Evolutionary conservation across 495 filamentous ascomycete species (phyloP).

Genomic region (Penicillium herquei): DNA sequence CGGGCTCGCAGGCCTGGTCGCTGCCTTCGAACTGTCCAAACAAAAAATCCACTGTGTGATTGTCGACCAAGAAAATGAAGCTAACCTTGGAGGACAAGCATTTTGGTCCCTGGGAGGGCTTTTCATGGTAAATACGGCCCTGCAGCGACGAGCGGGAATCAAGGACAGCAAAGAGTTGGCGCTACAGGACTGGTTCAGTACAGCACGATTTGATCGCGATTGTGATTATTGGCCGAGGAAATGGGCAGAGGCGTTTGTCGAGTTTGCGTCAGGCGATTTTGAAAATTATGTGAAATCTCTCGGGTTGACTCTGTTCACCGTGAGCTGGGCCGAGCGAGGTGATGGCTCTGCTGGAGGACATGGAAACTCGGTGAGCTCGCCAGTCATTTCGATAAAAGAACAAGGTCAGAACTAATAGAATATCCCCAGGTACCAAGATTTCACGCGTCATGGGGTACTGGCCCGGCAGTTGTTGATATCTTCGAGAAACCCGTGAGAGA

Average conservation of each 20-base stretch:
- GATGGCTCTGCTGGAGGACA: constrained; percentile 2
- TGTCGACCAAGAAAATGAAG: constrained; percentile 6
- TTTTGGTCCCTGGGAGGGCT: constrained; percentile 6
- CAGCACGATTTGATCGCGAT: constrained; percentile 3
- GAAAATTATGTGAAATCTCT: constrained; percentile 4
- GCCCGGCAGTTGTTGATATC: neutral
- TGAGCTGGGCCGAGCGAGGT: constrained; percentile 5
- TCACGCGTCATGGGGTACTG: constrained; percentile 4
- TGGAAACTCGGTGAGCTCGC: constrained; percentile 3
- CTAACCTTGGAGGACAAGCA: constrained; percentile 1
- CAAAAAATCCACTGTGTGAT: constrained; percentile 1
- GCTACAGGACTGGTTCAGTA: constrained; percentile 4
- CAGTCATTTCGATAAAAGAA: neutral
- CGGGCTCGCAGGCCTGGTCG: constrained; percentile 3
- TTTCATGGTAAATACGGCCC: constrained; percentile 1
- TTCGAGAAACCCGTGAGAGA: constrained; percentile 5
- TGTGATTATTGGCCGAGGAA: constrained; percentile 7
- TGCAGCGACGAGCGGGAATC: neutral
- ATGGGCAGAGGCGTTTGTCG: constrained; percentile 5
- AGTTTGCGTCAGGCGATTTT: neutral
- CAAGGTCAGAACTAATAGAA: neutral
- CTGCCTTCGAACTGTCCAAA: constrained; percentile 6
- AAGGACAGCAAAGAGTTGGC: constrained; percentile 4
- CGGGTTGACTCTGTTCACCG: constrained; percentile 1
- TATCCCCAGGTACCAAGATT: constrained; percentile 1